These are phyloP conservation scores for Xylaria longipes DNA, from an alignment of 495 filamentous ascomycete genomes.

Conservation along the genomic window DNA sequence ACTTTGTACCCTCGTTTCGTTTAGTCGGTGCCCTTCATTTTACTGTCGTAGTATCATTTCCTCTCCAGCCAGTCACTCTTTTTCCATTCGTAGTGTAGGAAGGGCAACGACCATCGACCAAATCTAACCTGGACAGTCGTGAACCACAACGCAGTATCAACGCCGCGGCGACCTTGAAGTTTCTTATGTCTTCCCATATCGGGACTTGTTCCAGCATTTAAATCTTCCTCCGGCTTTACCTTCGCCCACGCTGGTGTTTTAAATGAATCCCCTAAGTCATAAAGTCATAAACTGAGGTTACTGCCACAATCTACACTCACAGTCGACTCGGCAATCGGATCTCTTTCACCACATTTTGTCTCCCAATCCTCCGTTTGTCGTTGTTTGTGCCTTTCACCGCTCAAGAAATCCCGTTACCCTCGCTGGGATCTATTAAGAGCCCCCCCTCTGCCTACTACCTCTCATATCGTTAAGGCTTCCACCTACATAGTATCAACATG, in stretches of 20 bases:
- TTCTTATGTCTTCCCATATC: not conserved
- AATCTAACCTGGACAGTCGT: not conserved
- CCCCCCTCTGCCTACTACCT: not conserved
- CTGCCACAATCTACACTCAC: not conserved
- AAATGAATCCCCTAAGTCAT: not conserved
- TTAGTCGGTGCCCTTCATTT: not conserved
- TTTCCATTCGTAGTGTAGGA: not conserved
- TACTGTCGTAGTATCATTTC: not conserved
- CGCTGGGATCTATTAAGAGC: not conserved
- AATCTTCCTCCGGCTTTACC: not conserved
- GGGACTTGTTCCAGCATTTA: not conserved
- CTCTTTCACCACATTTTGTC: not conserved
- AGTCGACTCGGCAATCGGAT: not conserved
- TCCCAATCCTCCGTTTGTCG: not conserved
- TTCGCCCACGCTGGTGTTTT: not conserved
- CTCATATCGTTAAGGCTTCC: not conserved
- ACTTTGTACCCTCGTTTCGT: not conserved
- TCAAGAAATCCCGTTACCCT: not conserved
- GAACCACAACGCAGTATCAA: not conserved
- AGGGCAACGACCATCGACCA: not conserved
- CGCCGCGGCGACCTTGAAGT: not conserved
- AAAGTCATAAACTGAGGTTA: not conserved
- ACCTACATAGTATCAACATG: not conserved
- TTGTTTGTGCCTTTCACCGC: not conserved
- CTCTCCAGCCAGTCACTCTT: not conserved